Conservation (phyloP, 768 basidiomycete species). For the Lactarius sp. region DNA sequence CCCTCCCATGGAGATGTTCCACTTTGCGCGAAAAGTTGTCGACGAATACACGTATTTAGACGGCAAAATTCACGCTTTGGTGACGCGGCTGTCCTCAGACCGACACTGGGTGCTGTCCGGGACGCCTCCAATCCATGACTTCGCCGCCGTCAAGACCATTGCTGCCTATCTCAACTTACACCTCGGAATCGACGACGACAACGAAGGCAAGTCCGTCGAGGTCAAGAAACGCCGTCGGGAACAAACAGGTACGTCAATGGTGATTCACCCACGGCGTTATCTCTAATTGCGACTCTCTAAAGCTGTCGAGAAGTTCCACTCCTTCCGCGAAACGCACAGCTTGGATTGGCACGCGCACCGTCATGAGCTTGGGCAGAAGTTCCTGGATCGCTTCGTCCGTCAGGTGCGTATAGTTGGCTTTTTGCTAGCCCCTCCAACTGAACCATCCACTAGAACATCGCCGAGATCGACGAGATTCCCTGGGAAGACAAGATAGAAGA, state of each 20-base stretch:
- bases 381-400: conserved; percentile 77
- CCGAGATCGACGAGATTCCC: conserved; percentile 95
- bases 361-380: conserved; percentile 73
- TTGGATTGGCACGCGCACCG: conserved; percentile 90
- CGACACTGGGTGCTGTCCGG: conserved; percentile 96
- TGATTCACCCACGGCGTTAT: not conserved
- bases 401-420: conserved; percentile 48
- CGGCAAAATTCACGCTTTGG: conserved; percentile 70
- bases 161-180: conserved; percentile 86
- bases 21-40: conserved; percentile 82
- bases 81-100: conserved; percentile 70
- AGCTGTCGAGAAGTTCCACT: conserved; percentile 93
- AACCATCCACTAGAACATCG: conserved; percentile 62
- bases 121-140: conserved; percentile 90
- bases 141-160: conserved; percentile 86
- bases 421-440: not conserved
- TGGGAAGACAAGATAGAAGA: conserved; percentile 58
- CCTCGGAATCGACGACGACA: conserved; percentile 86
- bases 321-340: conserved; percentile 91
- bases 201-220: conserved; percentile 67
- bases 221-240: conserved; percentile 79
- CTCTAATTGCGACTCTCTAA: conserved; percentile 2
- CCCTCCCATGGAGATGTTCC: conserved; percentile 89
- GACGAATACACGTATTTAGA: conserved; percentile 94
- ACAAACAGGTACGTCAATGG: conserved; percentile 59